phyloP scores from a whole-genome alignment of 2,329 filamentous ascomycete species.

The Dactylella cylindrospora region DNA sequence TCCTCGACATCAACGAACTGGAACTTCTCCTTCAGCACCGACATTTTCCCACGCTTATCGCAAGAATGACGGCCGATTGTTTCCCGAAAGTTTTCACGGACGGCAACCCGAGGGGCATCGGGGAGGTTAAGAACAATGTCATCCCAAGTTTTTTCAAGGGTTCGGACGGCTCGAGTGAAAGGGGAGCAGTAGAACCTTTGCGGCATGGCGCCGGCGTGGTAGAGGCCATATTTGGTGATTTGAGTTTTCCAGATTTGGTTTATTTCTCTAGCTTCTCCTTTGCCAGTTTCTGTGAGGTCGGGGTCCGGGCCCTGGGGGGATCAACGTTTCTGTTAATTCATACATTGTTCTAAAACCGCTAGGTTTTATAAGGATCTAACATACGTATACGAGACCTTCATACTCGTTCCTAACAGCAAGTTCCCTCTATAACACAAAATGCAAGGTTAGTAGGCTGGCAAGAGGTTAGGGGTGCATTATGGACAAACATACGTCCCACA shows the following conservation, averaged over 20 bases:
- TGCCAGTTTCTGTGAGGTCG: constrained; percentile 61
- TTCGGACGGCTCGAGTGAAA: constrained; percentile 61
- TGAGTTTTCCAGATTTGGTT: constrained; percentile 62
- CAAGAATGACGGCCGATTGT: constrained; percentile 69
- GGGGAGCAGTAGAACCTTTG: constrained; percentile 68
- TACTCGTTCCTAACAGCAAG: constrained; percentile 28
- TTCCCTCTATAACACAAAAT: constrained; percentile 2
- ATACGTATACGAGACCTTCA: constrained; percentile 21
- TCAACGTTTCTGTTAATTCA: not conserved
- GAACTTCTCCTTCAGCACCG: constrained; percentile 57
- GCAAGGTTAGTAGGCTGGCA: not conserved
- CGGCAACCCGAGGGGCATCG: constrained; percentile 52
- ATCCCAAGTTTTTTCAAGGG: constrained; percentile 64
- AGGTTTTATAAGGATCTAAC: not conserved
- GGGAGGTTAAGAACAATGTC: constrained; percentile 58
- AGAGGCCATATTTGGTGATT: constrained; percentile 59
- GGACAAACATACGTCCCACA: no score
- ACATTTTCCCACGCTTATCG: constrained; percentile 58
- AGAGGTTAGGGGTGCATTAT: no score
- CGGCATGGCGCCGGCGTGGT: constrained; percentile 55
- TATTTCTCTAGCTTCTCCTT: constrained; percentile 61
- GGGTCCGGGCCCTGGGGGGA: constrained; percentile 50
- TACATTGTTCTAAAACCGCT: not conserved
- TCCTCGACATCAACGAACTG: constrained; percentile 62
- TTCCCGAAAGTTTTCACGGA: constrained; percentile 58